Base-by-base conservation (phyloP, 805 yeast genomes). In the Candida krabiensis region DNA sequence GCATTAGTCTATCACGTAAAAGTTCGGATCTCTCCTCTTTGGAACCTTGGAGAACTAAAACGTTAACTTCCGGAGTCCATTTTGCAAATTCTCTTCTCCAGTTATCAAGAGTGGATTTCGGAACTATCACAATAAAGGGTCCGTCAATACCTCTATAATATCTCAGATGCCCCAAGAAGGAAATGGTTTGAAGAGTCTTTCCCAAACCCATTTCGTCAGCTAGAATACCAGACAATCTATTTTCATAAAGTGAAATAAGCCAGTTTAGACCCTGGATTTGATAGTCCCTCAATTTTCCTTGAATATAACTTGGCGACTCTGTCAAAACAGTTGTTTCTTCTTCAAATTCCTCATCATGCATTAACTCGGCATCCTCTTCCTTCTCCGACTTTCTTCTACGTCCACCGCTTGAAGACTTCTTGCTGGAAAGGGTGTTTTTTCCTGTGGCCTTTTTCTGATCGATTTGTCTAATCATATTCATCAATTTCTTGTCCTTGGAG, bases 181-280 rank as follows among this genome's bases (percentile, higher is more conserved):
- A 79, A 32, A 91, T 88, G 0, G 98, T 91, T 64, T 91, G 99
- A 40, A 93, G 68, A 4, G 99, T 91, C 63, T 91, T 91, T 40
- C 99, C 99, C 28, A 91, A 71, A 3, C 99, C 99, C 99, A 93
- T 91, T 61, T 91, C 99, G 64, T 91, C 99, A 9, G 99, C 99
- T 34, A 91, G 67, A 31, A 91, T 93, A 15, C 99, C 99, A 8
- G 95, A 84, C 30, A 91, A 72, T 51, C 84, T 77, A 61, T 91
- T 88, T 50, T 90, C 96, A 59, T 89, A 86, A 24, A 91, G 64
- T 1, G 95, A 80, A 14, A 91, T 83, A 55, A 91, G 71, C 99
- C 99, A 91, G 63, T 93, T 93, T 35, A 91, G 73, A 35, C 99
- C 99, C 57, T 89, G 96, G 21, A 91, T 70, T 66, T 91, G 99